These are phyloP conservation scores for Tetrastigma voinierianum DNA, from an alignment of 164 flowering plant genomes.

Conservation along the genomic window DNA sequence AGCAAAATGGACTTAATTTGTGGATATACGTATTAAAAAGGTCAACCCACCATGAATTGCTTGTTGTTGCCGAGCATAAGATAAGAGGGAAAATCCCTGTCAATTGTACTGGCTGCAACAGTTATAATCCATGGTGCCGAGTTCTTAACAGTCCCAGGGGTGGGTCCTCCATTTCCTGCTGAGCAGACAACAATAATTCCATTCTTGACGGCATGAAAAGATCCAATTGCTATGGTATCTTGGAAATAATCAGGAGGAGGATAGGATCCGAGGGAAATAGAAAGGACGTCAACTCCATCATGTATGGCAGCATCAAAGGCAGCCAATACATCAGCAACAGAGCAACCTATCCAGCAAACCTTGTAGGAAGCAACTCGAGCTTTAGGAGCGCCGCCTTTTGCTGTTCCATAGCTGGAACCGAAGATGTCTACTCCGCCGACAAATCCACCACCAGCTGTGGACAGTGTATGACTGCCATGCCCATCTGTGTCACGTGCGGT, in stretches of 20 bases:
- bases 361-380: slow-evolving; percentile 27
- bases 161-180: slow-evolving; percentile 20
- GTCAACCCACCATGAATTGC: not conserved
- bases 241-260: not conserved
- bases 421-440: slow-evolving; percentile 7
- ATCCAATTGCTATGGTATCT: slow-evolving; percentile 9
- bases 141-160: not conserved
- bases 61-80: no score
- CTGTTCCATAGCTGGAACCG: slow-evolving; percentile 15
- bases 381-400: slow-evolving; percentile 18
- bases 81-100: no score
- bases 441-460: no score
- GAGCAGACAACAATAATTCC: slow-evolving; percentile 24
- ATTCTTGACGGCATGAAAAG: slow-evolving; percentile 25
- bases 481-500: not conserved
- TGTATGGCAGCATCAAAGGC: slow-evolving; percentile 25
- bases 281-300: slow-evolving; percentile 28
- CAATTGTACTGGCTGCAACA: no score
- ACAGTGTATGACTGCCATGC: no score
- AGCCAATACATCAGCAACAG: slow-evolving; percentile 16
- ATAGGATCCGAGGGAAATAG: slow-evolving; percentile 16
- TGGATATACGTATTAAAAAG: no score
- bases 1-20: not conserved
- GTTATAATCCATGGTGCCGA: slow-evolving; percentile 27
- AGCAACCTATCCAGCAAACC: slow-evolving; percentile 24